A percentile compares a stretch with the other conserved stretches of the same genome.
Evolutionary conservation across 108 stramenopile species (phyloP).

Genomic region (Cyclotella baltica): DNA sequence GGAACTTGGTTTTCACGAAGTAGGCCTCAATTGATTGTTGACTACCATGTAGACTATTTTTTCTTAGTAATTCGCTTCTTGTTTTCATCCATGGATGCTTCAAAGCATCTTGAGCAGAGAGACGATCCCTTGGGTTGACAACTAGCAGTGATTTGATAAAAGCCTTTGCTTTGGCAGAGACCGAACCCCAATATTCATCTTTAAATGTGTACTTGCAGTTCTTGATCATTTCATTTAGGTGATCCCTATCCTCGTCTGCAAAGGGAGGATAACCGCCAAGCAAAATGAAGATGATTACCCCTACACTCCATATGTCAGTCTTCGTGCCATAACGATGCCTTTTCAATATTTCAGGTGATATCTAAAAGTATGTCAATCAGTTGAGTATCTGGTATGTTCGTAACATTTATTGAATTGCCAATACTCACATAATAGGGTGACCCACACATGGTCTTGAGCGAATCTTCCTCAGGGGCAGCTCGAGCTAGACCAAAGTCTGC

Average conservation of each 20-base stretch:
- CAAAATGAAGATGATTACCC: conserved; percentile 92
- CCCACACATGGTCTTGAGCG: conserved; percentile 56
- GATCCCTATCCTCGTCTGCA: conserved; percentile 62
- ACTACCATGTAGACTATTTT: conserved; percentile 26
- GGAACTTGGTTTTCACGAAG: conserved; percentile 29
- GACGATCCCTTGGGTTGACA: conserved; percentile 67
- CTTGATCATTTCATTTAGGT: conserved; percentile 58
- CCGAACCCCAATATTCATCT: conserved; percentile 65
- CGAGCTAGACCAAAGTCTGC: conserved; percentile 87
- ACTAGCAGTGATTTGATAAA: conserved; percentile 65
- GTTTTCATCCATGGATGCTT: conserved; percentile 54
- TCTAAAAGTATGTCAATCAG: not conserved
- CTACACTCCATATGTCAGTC: conserved; percentile 76
- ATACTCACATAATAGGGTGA: conserved; percentile 45
- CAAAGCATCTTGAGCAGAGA: conserved; percentile 57
- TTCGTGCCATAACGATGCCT: conserved; percentile 15
- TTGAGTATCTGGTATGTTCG: conserved; percentile 17
- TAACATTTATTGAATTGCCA: conserved; percentile 35
- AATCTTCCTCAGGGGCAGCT: conserved; percentile 23
- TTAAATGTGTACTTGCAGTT: conserved; percentile 67
- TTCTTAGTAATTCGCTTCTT: conserved; percentile 12
- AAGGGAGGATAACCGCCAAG: conserved; percentile 93
- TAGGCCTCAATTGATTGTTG: conserved; percentile 32
- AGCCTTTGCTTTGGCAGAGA: conserved; percentile 66
- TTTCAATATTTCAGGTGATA: conserved; percentile 30